A percentile compares a stretch with the other conserved stretches of the same genome.
Conservation (phyloP, 192 early-diverging fungal genomes). For the Coemansia sp. region DNA sequence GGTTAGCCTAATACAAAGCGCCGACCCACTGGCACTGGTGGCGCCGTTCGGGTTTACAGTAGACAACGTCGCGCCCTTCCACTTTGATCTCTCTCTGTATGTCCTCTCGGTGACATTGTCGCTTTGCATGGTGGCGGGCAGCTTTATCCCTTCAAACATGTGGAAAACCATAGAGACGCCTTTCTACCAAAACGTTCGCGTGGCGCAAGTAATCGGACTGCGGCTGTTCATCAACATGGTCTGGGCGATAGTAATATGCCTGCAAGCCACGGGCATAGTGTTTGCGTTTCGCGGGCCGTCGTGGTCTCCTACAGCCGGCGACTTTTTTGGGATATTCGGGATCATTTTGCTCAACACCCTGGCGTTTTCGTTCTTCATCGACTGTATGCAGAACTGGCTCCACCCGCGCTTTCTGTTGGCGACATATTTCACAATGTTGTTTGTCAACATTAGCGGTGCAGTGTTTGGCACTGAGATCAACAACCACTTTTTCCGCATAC, state of each 20-base stretch:
- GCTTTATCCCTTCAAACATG: conserved; percentile 53
- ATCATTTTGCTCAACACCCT: conserved; percentile 39
- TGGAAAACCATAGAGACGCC: conserved; percentile 53
- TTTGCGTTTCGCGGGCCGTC: conserved; percentile 38
- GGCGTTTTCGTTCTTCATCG: conserved; percentile 48
- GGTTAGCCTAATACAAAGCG: conserved; percentile 7
- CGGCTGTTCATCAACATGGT: conserved; percentile 28
- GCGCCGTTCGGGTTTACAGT: conserved; percentile 34
- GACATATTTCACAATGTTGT: conserved; percentile 37
- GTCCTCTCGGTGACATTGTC: conserved; percentile 45
- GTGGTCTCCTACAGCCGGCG: conserved; percentile 33
- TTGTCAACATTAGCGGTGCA: conserved; percentile 41
- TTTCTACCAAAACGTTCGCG: conserved; percentile 36
- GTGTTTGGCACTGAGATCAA: conserved; percentile 48
- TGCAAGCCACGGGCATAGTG: conserved; percentile 36
- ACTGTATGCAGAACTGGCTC: conserved; percentile 48
- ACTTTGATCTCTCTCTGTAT: conserved; percentile 49
- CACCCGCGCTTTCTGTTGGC: conserved; percentile 43
- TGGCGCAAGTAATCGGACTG: conserved; percentile 28
- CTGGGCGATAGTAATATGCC: conserved; percentile 28
- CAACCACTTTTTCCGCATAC: conserved; percentile 48
- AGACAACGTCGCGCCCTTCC: conserved; percentile 47
- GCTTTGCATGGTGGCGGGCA: conserved; percentile 40
- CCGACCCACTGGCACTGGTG: conserved; percentile 35
- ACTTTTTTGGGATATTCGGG: conserved; percentile 43